Evolutionary conservation across 2,329 filamentous ascomycete species (phyloP), one percentile per base, ranked within the genome.

Genomic region (Gremmenia infestans): DNA sequence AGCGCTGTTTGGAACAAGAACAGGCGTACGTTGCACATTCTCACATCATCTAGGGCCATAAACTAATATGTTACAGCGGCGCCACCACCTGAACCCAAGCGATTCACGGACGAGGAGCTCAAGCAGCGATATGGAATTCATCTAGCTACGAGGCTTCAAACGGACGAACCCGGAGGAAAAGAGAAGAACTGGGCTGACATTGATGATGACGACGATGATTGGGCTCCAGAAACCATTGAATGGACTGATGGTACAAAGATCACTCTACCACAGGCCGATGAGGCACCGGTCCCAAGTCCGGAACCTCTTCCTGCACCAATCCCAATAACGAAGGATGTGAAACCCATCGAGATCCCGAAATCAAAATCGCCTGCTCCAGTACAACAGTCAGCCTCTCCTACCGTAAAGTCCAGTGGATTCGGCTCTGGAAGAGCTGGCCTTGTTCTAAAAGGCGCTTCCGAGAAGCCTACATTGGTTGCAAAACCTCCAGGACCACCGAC

Each of bases 191-290:
- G 90, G 90, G 90, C 89, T 23, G 90, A 95, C 67, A 92, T 93
- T 58, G 90, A 94, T 59, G 90, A 94, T 56, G 89, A 94, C 61
- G 88, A 92, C 66, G 90, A 94, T 39, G 89, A 93, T 67, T 93
- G 89, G 88, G 87, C 86, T 14, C 89, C 89, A 2, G 89, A 94
- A 61, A 84, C 87, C 52, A 91, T 94, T 62, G 89, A 89, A 57
- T 95, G 90, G 90, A 89, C 88, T 68, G 90, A 95, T 71, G 89
- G 89, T 53, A 94, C 89, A 49, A 93, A 93, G 71, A 88, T 88
- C 36, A 89, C 85, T 5, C 77, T 92, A 15, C 83, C 87, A 15
- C 81, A 85, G 59, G 75, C 78, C 50, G 83, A 86, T 40, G 82
- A 85, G 35, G 52, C 68, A 53, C 65, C 64, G 7, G 55, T 62